phyloP scores from a whole-genome alignment of 2,329 filamentous ascomycete species.

The Aphanocladium album region DNA sequence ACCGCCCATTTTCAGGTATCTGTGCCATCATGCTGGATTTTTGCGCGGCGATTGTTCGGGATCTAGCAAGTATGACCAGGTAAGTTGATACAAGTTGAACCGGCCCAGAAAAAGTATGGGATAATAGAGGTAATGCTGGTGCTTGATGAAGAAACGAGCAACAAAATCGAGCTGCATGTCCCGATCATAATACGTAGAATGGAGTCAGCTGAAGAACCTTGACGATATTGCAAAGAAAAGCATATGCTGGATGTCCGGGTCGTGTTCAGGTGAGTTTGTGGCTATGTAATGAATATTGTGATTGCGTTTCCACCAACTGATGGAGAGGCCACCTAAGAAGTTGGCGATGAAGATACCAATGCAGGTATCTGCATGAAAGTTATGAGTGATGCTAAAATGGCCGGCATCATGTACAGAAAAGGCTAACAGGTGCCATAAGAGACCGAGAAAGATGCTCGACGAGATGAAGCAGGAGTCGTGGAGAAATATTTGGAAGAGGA shows the following conservation, averaged over 20 bases:
- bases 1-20: constrained; percentile 71
- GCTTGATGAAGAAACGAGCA: constrained; percentile 61
- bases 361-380: constrained; percentile 73
- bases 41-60: constrained; percentile 63
- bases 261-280: constrained; percentile 90
- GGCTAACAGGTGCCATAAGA: constrained; percentile 89
- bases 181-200: constrained; percentile 78
- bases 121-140: constrained; percentile 81
- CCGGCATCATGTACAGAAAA: constrained; percentile 93
- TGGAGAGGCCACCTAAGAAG: constrained; percentile 79
- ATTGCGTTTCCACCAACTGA: constrained; percentile 96
- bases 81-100: constrained; percentile 81
- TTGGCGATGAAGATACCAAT: constrained; percentile 90
- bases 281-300: constrained; percentile 98
- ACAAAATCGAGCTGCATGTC: constrained; percentile 71
- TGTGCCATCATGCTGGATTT: constrained; percentile 76
- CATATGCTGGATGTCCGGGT: constrained; percentile 89
- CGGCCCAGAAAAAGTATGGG: constrained; percentile 72
- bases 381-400: constrained; percentile 95
- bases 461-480: constrained; percentile 61
- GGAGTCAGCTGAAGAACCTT: constrained; percentile 66
- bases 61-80: constrained; percentile 68
- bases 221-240: constrained; percentile 86
- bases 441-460: constrained; percentile 71
- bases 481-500: constrained; percentile 56